These are phyloP conservation scores for Dryadomyces quercus-mongolicae DNA, from an alignment of 2,329 filamentous ascomycete species.

Conservation along the genomic window DNA sequence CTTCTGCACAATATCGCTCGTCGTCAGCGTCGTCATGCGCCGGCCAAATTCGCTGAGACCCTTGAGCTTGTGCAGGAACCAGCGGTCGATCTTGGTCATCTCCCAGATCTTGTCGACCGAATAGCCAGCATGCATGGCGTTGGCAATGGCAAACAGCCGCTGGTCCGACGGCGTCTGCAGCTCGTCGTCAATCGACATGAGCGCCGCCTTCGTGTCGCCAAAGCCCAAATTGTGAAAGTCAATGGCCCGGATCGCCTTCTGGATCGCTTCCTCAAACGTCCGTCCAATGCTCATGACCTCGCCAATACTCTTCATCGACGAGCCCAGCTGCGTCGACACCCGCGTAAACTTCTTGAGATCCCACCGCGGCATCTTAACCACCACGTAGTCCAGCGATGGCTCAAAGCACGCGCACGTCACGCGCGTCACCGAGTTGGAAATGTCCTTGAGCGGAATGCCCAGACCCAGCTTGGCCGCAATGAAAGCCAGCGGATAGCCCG, in stretches of 20 bases:
- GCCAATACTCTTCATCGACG: conserved; percentile 98
- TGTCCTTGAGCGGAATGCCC: conserved; percentile 89
- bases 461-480: conserved; percentile 95
- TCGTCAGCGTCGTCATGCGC: conserved; percentile 55
- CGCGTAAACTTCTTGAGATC: conserved; percentile 98
- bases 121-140: conserved; percentile 92
- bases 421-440: conserved; percentile 91
- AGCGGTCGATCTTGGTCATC: conserved; percentile 96
- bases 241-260: conserved; percentile 92
- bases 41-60: conserved; percentile 82
- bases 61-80: conserved; percentile 91
- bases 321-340: conserved; percentile 89
- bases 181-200: conserved; percentile 94
- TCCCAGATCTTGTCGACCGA: conserved; percentile 96
- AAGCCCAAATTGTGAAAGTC: conserved; percentile 95
- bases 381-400: conserved; percentile 93
- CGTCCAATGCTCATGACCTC: conserved; percentile 98
- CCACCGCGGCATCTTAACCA: conserved; percentile 98
- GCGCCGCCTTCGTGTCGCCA: conserved; percentile 66
- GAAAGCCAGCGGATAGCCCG: conserved; percentile 90
- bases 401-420: conserved; percentile 96
- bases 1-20: conserved; percentile 51
- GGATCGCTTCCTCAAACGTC: conserved; percentile 95
- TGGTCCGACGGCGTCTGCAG: conserved; percentile 96
- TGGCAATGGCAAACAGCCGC: conserved; percentile 92